Percentiles rank a stretch among this genome's conserved stretches.
phyloP scores from a whole-genome alignment of 495 filamentous ascomycete genomes.

The Penicillium desertorum region DNA sequence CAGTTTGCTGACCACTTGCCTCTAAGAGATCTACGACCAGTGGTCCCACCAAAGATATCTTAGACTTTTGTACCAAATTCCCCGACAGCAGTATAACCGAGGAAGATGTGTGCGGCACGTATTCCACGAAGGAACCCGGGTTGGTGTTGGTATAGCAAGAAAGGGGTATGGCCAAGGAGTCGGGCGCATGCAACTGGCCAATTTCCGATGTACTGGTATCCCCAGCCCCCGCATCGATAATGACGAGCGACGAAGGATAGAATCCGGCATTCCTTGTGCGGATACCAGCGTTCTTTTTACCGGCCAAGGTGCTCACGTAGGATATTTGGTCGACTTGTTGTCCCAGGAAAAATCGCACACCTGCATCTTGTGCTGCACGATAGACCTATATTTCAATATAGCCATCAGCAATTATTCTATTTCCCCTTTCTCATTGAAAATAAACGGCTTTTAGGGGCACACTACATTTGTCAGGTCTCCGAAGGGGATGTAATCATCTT shows the following conservation, averaged over 20 bases:
- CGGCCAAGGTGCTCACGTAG: constrained; percentile 24
- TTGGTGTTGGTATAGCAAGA: constrained; percentile 60
- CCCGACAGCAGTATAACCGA: constrained; percentile 50
- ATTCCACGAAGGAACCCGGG: constrained; percentile 57
- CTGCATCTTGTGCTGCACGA: constrained; percentile 27
- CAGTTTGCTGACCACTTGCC: constrained; percentile 28
- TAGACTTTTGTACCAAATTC: constrained; percentile 56
- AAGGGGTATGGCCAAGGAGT: constrained; percentile 37
- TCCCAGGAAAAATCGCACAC: constrained; percentile 42
- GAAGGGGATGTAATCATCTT: constrained; percentile 21
- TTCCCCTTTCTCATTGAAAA: not conserved
- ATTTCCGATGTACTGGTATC: constrained; percentile 39
- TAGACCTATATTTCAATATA: constrained; percentile 21
- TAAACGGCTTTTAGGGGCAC: not conserved
- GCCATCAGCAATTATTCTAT: constrained; percentile 18
- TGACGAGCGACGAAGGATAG: constrained; percentile 38
- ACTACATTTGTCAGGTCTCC: constrained; percentile 37
- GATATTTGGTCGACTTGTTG: constrained; percentile 29
- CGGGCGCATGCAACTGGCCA: constrained; percentile 30
- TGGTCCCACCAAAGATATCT: constrained; percentile 54
- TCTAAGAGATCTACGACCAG: constrained; percentile 46
- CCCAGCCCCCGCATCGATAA: constrained; percentile 47
- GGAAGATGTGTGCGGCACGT: constrained; percentile 43
- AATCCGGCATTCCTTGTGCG: constrained; percentile 39
- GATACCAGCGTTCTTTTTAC: constrained; percentile 32